Percentiles rank a stretch among this genome's conserved stretches.
phyloP scores from a whole-genome alignment of 164 flowering plant genomes.

The Vitis rupestris region DNA sequence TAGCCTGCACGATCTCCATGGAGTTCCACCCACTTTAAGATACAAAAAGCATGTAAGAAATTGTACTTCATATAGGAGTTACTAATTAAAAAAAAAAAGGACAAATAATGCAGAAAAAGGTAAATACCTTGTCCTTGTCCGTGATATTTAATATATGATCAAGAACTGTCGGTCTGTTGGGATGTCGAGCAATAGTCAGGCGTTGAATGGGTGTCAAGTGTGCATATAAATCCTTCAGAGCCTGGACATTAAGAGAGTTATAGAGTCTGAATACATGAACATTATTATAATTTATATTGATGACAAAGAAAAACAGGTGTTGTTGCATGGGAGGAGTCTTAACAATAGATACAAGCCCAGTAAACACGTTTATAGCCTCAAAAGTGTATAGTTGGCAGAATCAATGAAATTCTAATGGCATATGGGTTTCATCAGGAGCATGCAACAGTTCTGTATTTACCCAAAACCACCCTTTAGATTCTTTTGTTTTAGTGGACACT shows the following conservation, averaged over 20 bases:
- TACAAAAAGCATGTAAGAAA: slow-evolving; percentile 2
- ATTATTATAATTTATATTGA: too few relatives aligned
- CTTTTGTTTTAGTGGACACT: not conserved
- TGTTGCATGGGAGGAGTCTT: too few relatives aligned
- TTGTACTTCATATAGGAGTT: not conserved
- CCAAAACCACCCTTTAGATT: not conserved
- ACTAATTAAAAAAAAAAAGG: not conserved
- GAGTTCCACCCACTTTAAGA: slow-evolving; percentile 36
- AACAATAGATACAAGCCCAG: too few relatives aligned
- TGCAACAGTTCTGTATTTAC: not conserved
- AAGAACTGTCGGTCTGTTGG: slow-evolving; percentile 36
- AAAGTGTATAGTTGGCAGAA: not conserved
- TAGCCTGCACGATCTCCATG: slow-evolving; percentile 38
- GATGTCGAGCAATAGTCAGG: slow-evolving; percentile 37
- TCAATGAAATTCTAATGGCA: not conserved
- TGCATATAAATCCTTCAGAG: slow-evolving; percentile 33
- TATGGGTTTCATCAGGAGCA: not conserved
- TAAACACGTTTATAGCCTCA: not conserved
- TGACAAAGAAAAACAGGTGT: not conserved
- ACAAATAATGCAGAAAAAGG: too few relatives aligned
- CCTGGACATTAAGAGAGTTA: slow-evolving; percentile 16
- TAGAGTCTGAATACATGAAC: too few relatives aligned
- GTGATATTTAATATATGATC: slow-evolving; percentile 36
- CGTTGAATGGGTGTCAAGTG: slow-evolving; percentile 37
- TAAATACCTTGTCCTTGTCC: slow-evolving; percentile 18